Evolutionary conservation across 139 green algal species (phyloP), one percentile per base, ranked within the genome.

Genomic region (Coccomyxa sp.): DNA sequence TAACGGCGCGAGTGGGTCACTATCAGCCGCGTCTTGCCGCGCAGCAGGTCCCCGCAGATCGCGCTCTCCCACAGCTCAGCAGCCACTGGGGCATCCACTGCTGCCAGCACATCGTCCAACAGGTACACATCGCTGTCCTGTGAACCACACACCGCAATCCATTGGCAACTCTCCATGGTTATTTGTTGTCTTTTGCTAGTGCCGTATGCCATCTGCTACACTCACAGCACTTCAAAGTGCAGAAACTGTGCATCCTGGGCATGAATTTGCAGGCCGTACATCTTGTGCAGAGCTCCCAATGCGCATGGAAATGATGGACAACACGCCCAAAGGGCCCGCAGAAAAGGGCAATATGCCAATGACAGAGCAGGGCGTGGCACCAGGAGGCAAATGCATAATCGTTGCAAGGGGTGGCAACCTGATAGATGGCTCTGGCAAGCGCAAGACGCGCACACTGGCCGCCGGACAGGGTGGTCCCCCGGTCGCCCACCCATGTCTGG

Each of bases 391-490:
- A 51, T 51, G 38, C 38, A 51, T 51, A 11, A 7, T 11, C 3
- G 38, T 11, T 51, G 38, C 38, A 51, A 51, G 38, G 38, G 38
- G 38, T 11, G 38, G 38, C 38, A 51, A 87, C 77, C 58, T 90
- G 82, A 87, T 96, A 97, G 23, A 97, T 79, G 1, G 92, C 93
- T 0, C 94, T 83, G 0, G 94, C 94, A 13, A 94, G 85, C 0
- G 85, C 86, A 57, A 94, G 32, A 21, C 92, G 87, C 10, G 87
- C 89, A 0, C 84, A 79, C 86, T 95, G 91, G 16, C 91, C 89
- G 13, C 91, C 91, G 21, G 82, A 89, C 28, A 94, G 85, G 21
- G 77, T 87, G 38, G 80, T 79, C 1, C 94, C 94, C 14, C 86
- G 32, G 60, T 93, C 91, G 13, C 90, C 91, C 9, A 94, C 86